phyloP scores from a whole-genome alignment of 805 yeast species.

The Saturnispora galanensis region DNA sequence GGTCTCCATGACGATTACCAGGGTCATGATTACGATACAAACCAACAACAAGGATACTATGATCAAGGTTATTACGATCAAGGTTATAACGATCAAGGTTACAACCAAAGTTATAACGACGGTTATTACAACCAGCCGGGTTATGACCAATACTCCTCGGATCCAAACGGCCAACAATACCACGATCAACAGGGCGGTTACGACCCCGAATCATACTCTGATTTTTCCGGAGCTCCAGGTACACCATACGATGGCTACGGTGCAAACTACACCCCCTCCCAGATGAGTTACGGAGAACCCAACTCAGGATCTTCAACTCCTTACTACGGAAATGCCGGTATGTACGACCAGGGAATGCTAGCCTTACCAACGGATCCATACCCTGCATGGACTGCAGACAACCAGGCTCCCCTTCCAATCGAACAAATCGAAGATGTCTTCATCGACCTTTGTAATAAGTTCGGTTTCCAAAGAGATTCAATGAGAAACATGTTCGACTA shows the following conservation, averaged over 20 bases:
- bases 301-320: conserved; percentile 95
- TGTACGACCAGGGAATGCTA: conserved; percentile 38
- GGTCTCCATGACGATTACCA: conserved; percentile 42
- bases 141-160: conserved; percentile 22
- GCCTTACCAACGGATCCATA: conserved; percentile 86
- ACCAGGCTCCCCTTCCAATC: conserved; percentile 73
- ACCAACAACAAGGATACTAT: conserved; percentile 30
- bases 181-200: conserved; percentile 41
- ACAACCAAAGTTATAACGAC: conserved; percentile 14
- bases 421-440: conserved; percentile 84
- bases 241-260: conserved; percentile 59
- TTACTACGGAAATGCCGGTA: conserved; percentile 32
- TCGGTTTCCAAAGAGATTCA: conserved; percentile 87
- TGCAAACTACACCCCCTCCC: conserved; percentile 59
- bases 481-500: conserved; percentile 88
- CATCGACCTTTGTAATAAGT: conserved; percentile 71
- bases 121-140: conserved; percentile 15
- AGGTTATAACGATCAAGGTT: conserved; percentile 36
- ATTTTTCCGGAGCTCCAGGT: conserved; percentile 53
- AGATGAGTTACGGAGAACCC: conserved; percentile 78
- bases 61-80: conserved; percentile 29
- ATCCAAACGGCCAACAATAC: conserved; percentile 36
- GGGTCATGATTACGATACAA: conserved; percentile 36
- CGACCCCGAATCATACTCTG: conserved; percentile 52
- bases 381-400: conserved; percentile 99